phyloP scores from a whole-genome alignment of 257 asterid genomes.

The Petunia secreta region DNA sequence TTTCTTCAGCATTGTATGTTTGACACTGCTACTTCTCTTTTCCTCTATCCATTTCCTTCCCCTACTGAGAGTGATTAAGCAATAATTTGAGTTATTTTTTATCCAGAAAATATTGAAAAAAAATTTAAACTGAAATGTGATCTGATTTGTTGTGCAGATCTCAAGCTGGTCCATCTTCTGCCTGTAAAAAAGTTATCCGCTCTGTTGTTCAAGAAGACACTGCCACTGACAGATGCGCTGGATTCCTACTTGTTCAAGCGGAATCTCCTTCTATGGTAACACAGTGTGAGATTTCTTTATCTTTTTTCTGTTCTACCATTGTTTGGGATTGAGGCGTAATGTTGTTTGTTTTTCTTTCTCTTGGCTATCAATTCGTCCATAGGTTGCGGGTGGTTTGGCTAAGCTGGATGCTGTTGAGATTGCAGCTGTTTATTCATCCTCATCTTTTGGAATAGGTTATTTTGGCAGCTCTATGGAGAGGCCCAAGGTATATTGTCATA shows the following conservation, averaged over 20 bases:
- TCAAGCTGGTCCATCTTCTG: conserved; percentile 75
- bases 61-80: not conserved
- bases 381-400: conserved; percentile 49
- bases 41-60: not conserved
- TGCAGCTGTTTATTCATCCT: conserved; percentile 77
- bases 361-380: conserved; percentile 24
- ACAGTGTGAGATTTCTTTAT: conserved; percentile 12
- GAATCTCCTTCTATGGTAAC: conserved; percentile 59
- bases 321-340: not conserved
- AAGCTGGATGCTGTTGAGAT: conserved; percentile 75
- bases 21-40: conserved; percentile 17
- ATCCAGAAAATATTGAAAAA: not conserved
- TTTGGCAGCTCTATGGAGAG: conserved; percentile 80
- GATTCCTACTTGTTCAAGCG: conserved; percentile 79
- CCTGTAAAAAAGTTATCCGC: conserved; percentile 64
- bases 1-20: conserved; percentile 21
- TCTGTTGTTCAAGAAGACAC: conserved; percentile 44
- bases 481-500: conserved; percentile 65
- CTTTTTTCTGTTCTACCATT: conserved; percentile 14
- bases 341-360: not conserved
- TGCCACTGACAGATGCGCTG: conserved; percentile 63
- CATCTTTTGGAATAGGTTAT: conserved; percentile 90
- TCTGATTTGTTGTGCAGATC: conserved; percentile 51
- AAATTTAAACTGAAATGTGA: not conserved
- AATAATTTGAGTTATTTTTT: conserved; percentile 18